A percentile compares a stretch with the other conserved stretches of the same genome.
phyloP scores from a whole-genome alignment of 768 basidiomycete species.

The Trametes maxima region DNA sequence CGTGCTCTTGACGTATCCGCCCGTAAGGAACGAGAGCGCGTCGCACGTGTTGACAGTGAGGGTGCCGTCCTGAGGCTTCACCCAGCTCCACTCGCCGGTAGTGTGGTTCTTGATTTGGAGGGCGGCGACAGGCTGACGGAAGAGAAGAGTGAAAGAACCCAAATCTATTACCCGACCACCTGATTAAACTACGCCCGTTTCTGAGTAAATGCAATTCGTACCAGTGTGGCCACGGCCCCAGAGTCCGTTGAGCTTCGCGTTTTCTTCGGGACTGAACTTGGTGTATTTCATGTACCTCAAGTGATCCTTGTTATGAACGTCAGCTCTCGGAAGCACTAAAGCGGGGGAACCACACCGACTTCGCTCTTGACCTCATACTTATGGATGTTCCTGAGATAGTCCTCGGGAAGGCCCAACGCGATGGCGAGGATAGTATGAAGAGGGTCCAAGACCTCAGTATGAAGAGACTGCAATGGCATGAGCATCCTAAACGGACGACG shows the following conservation, averaged over 20 bases:
- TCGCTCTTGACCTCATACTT: constrained; percentile 49
- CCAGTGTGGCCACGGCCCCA: constrained; percentile 48
- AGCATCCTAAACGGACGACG: neutral
- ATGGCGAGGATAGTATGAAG: constrained; percentile 50
- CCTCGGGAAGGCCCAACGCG: constrained; percentile 54
- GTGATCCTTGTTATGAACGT: constrained; percentile 35
- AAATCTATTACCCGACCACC: constrained; percentile 35
- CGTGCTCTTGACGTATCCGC: constrained; percentile 48
- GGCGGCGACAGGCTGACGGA: constrained; percentile 56
- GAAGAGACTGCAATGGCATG: constrained; percentile 35
- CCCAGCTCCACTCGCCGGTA: constrained; percentile 56
- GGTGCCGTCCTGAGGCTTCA: constrained; percentile 50
- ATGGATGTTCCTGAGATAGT: constrained; percentile 50
- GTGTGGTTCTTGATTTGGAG: constrained; percentile 51
- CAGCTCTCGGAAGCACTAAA: neutral
- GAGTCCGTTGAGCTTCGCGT: constrained; percentile 35
- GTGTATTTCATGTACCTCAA: constrained; percentile 59
- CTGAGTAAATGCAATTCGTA: neutral
- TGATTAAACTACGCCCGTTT: neutral
- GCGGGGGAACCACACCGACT: constrained; percentile 19
- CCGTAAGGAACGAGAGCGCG: constrained; percentile 49
- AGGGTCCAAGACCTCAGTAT: constrained; percentile 50
- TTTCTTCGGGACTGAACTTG: constrained; percentile 45
- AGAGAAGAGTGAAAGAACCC: constrained; percentile 53
- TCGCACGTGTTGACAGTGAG: constrained; percentile 56